These are phyloP conservation scores for Babesia ovis DNA, from an alignment of 169 alveolate genomes.

Conservation along the genomic window DNA sequence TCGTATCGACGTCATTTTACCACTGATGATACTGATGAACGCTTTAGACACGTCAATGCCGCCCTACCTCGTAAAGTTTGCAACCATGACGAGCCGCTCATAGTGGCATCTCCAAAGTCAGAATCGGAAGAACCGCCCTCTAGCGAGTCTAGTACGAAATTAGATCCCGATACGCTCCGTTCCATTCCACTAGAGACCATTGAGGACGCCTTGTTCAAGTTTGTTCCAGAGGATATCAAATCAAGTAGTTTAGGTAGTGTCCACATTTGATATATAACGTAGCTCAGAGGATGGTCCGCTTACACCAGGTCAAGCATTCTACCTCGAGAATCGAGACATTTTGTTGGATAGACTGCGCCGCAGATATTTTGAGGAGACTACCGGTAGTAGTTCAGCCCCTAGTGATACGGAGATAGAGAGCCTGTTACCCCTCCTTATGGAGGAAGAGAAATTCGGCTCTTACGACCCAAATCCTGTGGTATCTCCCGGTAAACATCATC, in stretches of 20 bases:
- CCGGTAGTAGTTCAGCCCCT: not conserved
- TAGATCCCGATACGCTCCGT: slow-evolving; percentile 5
- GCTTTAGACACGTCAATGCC: slow-evolving; percentile 44
- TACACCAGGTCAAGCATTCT: slow-evolving; percentile 77
- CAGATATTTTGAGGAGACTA: slow-evolving; percentile 65
- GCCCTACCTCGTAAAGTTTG: slow-evolving; percentile 4
- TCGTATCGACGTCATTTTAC: not conserved
- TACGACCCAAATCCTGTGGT: slow-evolving; percentile 67
- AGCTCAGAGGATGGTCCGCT: slow-evolving; percentile 28
- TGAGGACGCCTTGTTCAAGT: slow-evolving; percentile 59
- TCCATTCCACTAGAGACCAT: slow-evolving; percentile 36
- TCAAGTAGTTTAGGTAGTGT: slow-evolving; percentile 27
- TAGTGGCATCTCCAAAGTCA: not conserved
- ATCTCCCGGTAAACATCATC: slow-evolving; percentile 67
- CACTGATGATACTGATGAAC: slow-evolving; percentile 25
- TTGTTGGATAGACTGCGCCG: slow-evolving; percentile 57
- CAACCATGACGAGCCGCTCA: not conserved
- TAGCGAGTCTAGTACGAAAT: not conserved
- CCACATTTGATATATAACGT: not conserved
- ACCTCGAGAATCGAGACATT: slow-evolving; percentile 74
- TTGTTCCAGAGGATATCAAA: slow-evolving; percentile 55
- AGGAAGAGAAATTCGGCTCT: slow-evolving; percentile 69
- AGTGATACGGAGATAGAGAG: slow-evolving; percentile 35
- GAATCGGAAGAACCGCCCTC: not conserved
- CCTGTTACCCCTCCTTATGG: slow-evolving; percentile 26